phyloP scores from a whole-genome alignment of 306 rosid genomes.

The Quercus suber region DNA sequence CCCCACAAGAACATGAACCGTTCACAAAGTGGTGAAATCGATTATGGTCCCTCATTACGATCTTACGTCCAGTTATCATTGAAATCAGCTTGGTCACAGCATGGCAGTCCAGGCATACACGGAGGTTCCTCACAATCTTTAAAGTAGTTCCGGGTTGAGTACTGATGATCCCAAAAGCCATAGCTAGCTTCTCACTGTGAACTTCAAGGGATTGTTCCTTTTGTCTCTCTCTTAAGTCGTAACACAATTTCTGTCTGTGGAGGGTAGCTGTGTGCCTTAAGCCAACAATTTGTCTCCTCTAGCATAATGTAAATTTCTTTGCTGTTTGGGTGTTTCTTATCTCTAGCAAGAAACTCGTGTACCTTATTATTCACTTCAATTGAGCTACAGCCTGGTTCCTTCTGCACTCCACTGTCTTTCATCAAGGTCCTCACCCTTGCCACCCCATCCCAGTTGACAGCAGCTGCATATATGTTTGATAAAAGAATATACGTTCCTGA shows the following conservation, averaged over 20 bases:
- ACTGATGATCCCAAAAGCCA: conserved; percentile 81
- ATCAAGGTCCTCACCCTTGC: conserved; percentile 67
- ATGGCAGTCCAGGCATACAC: conserved; percentile 80
- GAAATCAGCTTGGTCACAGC: conserved; percentile 72
- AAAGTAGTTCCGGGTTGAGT: conserved; percentile 54
- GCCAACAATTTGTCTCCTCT: conserved; percentile 64
- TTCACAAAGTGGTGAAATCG: conserved; percentile 76
- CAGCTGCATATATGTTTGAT: conserved; percentile 70
- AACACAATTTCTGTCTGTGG: conserved; percentile 61
- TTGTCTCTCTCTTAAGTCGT: conserved; percentile 64
- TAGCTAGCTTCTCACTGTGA: conserved; percentile 82
- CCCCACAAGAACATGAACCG: conserved; percentile 74
- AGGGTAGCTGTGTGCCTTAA: conserved; percentile 49
- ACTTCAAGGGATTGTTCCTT: conserved; percentile 70
- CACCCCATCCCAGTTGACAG: conserved; percentile 72
- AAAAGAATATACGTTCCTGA: conserved; percentile 81
- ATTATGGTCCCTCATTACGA: conserved; percentile 73
- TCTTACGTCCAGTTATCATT: conserved; percentile 51
- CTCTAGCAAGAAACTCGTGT: conserved; percentile 84
- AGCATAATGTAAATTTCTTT: conserved; percentile 58
- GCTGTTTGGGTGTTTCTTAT: conserved; percentile 58
- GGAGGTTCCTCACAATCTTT: conserved; percentile 74
- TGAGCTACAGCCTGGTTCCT: conserved; percentile 86
- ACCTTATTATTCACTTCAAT: conserved; percentile 64
- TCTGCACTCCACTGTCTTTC: conserved; percentile 66